Percentiles rank a stretch among this genome's conserved stretches.
Conservation (phyloP, 768 basidiomycete species). For the Boletellus ananas region DNA sequence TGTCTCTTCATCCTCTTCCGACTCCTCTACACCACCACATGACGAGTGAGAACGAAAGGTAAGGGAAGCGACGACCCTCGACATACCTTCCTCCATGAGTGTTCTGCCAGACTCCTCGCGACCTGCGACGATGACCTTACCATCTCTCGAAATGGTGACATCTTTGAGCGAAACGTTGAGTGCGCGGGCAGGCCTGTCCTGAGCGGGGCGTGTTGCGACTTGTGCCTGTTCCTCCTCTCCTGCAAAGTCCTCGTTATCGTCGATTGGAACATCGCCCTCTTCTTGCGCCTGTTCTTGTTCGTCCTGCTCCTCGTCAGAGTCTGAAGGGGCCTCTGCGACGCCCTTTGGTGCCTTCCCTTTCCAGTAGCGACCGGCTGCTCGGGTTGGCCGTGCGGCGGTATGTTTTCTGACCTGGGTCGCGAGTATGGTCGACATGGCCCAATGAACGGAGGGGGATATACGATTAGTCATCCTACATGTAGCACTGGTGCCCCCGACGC, state of each 20-base stretch:
- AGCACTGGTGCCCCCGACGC: no score
- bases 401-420: slow-evolving; percentile 52
- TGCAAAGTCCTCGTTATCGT: slow-evolving; percentile 51
- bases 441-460: slow-evolving; percentile 7
- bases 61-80: slow-evolving; percentile 18
- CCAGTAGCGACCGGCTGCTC: slow-evolving; percentile 84
- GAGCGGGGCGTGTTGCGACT: slow-evolving; percentile 36
- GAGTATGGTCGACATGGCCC: slow-evolving; percentile 32
- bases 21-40: slow-evolving; percentile 11
- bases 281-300: slow-evolving; percentile 40
- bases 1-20: slow-evolving; percentile 45
- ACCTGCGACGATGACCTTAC: slow-evolving; percentile 77
- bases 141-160: slow-evolving; percentile 77
- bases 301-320: slow-evolving; percentile 58
- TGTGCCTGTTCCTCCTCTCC: slow-evolving; percentile 44
- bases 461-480: slow-evolving; percentile 17
- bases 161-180: slow-evolving; percentile 77
- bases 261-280: slow-evolving; percentile 59
- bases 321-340: slow-evolving; percentile 52
- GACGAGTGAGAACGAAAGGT: slow-evolving; percentile 2
- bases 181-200: slow-evolving; percentile 39
- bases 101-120: slow-evolving; percentile 78
- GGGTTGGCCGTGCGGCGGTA: slow-evolving; percentile 73
- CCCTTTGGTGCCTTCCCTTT: slow-evolving; percentile 88
- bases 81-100: slow-evolving; percentile 48